A percentile compares a stretch with the other conserved stretches of the same genome.
These are phyloP conservation scores for Aspergillus udagawae DNA, from an alignment of 2,329 filamentous ascomycete species.

Conservation along the genomic window DNA sequence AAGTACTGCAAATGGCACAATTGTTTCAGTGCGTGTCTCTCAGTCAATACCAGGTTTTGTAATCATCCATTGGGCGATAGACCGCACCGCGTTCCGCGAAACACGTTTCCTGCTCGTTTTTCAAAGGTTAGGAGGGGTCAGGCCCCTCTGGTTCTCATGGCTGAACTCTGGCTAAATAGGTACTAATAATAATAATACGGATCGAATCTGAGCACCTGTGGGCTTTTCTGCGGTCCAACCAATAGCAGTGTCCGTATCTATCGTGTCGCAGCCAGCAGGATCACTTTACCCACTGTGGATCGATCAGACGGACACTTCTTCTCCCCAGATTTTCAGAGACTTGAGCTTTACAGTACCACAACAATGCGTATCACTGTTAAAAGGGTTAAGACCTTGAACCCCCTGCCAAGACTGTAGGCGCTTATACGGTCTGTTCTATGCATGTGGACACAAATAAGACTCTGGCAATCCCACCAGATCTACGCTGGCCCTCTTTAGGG, in stretches of 20 bases:
- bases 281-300: slow-evolving; percentile 5
- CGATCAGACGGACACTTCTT: slow-evolving; percentile 8
- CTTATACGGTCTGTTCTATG: background rate
- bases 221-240: no score
- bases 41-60: no score
- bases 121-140: no score
- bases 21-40: no score
- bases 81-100: no score
- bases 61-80: no score
- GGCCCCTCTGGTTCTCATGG: background rate
- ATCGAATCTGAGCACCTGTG: no score
- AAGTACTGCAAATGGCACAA: no score
- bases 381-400: slow-evolving; percentile 15
- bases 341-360: no score
- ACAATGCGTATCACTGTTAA: slow-evolving; percentile 13
- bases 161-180: background rate
- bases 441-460: slow-evolving; percentile 1
- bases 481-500: slow-evolving; percentile 12
- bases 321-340: slow-evolving; percentile 9
- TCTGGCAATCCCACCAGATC: slow-evolving; percentile 12
- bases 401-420: slow-evolving; percentile 13
- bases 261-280: background rate
- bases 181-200: no score
- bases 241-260: background rate
- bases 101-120: no score